These are phyloP conservation scores for Leishmania tarentolae DNA, from an alignment of 208 protist genomes.

Conservation along the genomic window DNA sequence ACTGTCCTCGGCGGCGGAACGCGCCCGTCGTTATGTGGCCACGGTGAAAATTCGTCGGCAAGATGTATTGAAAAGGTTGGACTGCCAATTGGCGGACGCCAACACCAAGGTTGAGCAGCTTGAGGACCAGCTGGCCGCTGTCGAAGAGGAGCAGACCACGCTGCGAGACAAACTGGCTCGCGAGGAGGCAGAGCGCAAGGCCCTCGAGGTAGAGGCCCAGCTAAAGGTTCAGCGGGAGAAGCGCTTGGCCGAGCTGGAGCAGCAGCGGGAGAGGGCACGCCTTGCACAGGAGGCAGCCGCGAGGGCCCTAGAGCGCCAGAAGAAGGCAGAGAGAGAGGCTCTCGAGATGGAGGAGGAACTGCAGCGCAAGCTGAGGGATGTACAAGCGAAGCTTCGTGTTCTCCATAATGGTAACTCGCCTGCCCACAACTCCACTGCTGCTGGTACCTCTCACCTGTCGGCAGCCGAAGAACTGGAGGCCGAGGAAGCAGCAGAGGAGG, in stretches of 20 bases:
- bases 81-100: constrained; percentile 25
- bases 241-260: constrained; percentile 46
- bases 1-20: constrained; percentile 48
- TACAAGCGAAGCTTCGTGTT: constrained; percentile 44
- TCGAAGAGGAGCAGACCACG: constrained; percentile 27
- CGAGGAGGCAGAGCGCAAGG: constrained; percentile 55
- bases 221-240: constrained; percentile 60
- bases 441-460: background rate
- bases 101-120: constrained; percentile 29
- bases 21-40: constrained; percentile 34
- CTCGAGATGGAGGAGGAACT: constrained; percentile 67
- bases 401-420: constrained; percentile 17
- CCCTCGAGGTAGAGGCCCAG: constrained; percentile 51
- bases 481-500: background rate
- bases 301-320: constrained; percentile 60
- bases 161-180: constrained; percentile 33
- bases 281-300: constrained; percentile 64
- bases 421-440: background rate
- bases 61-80: constrained; percentile 34
- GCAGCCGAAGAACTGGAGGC: constrained; percentile 1
- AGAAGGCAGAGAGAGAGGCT: constrained; percentile 60
- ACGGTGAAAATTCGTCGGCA: constrained; percentile 26
- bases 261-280: constrained; percentile 69
- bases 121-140: constrained; percentile 24
- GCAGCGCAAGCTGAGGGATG: constrained; percentile 56